Evolutionary conservation across 202 grass and related monocot species (phyloP).

Genomic region (Schoenoplectus tabernaemontani): DNA sequence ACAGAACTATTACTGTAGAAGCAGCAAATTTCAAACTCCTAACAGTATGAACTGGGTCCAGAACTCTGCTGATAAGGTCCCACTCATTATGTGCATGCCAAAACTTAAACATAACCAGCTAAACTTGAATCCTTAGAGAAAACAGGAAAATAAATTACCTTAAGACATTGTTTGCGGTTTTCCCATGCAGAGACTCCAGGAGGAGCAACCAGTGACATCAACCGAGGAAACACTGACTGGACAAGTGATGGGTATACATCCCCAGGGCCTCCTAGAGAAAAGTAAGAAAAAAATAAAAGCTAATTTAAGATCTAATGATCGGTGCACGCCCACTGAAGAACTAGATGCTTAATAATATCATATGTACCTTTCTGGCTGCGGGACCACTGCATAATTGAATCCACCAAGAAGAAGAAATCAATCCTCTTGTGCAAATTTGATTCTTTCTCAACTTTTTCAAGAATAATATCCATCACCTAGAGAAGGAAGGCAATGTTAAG

Average conservation of each 20-base stretch:
- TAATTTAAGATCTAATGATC: slow-evolving; percentile 8
- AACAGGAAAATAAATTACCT: slow-evolving; percentile 42
- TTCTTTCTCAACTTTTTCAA: slow-evolving; percentile 79
- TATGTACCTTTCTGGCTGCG: slow-evolving; percentile 77
- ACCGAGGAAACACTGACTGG: slow-evolving; percentile 75
- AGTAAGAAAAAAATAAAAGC: slow-evolving; percentile 16
- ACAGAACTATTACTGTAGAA: not conserved
- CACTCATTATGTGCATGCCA: not conserved
- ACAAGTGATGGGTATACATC: slow-evolving; percentile 82
- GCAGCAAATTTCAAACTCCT: not conserved
- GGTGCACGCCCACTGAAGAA: not conserved
- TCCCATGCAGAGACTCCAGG: slow-evolving; percentile 90
- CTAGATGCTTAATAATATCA: not conserved
- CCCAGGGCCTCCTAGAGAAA: slow-evolving; percentile 55
- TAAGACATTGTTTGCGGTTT: slow-evolving; percentile 92
- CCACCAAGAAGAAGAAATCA: slow-evolving; percentile 88
- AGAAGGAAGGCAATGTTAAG: slow-evolving; percentile 24
- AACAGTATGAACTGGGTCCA: not conserved
- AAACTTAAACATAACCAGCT: not conserved
- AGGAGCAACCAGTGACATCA: slow-evolving; percentile 71
- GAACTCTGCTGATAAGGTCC: not conserved
- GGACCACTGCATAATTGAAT: slow-evolving; percentile 91
- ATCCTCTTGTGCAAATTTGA: slow-evolving; percentile 76
- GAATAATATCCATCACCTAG: slow-evolving; percentile 90
- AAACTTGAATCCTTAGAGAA: not conserved